Base-by-base conservation (phyloP, 2,329 filamentous ascomycete species). In the Mollisia scopiformis region DNA sequence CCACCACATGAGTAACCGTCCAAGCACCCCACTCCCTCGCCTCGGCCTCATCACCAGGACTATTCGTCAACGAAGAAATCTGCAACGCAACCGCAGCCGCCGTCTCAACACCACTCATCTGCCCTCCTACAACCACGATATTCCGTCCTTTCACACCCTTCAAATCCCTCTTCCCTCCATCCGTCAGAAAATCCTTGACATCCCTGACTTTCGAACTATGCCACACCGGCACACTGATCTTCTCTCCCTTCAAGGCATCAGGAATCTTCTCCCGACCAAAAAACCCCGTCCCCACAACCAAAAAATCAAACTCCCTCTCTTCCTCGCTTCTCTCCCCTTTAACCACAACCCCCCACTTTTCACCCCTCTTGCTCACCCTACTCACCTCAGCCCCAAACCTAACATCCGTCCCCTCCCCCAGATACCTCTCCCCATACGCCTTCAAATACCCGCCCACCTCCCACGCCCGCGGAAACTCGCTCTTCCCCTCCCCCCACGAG, bases 41-140 rank as follows among this genome's bases (percentile, higher is more conserved):
- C 19, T 49, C 23, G 14, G 31, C 11, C 16, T 31, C 30, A 31
- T 75, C 62, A 0, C 74, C 76, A 0, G 87, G 83, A 0, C 84
- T 82, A 71, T 89, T 78, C 13, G 75, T 74, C 2, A 83, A 82
- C 6, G 86, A 86, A 0, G 91, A 93, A 1, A 94, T 74, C 63
- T 93, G 86, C 4, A 86, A 80, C 11, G 90, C 90, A 53, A 93
- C 84, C 1, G 88, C 87, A 10, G 86, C 88, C 0, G 91, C 88
- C 52, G 89, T 88, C 76, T 96, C 92, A 5, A 90, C 84, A 0
- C 91, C 91, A 2, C 91, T 94, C 83, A 95, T 93, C 68, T 93
- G 90, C 0, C 91, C 91, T 0, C 92, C 92, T 1, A 93, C 84
- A 0, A 96, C 80, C 1, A 92, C 79, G 16, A 95, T 86, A 69